phyloP scores from a whole-genome alignment of 164 flowering plant species.

The Litsea cubeba region DNA sequence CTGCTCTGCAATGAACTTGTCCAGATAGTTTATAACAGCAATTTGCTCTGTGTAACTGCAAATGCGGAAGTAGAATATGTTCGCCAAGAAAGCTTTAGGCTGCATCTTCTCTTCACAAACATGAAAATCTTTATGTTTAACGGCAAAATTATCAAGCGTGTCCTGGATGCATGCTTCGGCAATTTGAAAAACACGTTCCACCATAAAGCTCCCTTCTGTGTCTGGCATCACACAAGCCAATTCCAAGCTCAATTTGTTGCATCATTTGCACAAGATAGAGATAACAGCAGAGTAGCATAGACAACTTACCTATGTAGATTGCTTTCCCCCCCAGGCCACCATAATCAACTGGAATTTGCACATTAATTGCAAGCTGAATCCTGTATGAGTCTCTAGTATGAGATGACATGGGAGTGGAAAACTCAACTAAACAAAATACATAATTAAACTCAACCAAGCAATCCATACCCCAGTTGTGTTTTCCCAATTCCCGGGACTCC shows the following conservation, averaged over 20 bases:
- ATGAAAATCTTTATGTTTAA: conserved; percentile 30
- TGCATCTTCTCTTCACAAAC: conserved; percentile 31
- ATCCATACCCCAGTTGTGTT: conserved; percentile 86
- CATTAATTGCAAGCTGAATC: conserved; percentile 94
- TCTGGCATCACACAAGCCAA: conserved; percentile 37
- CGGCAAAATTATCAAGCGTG: conserved; percentile 30
- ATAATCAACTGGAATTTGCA: conserved; percentile 78
- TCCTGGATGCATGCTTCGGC: conserved; percentile 80
- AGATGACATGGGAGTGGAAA: conserved; percentile 2
- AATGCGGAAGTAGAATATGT: conserved; percentile 75
- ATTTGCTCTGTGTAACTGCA: conserved; percentile 94
- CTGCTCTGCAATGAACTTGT: conserved; percentile 75
- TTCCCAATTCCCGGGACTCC: conserved; percentile 98
- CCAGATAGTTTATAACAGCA: conserved; percentile 74
- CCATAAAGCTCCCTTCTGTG: conserved; percentile 98
- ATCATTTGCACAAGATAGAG: not conserved
- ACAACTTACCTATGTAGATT: conserved; percentile 66
- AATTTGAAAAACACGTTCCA: conserved; percentile 82
- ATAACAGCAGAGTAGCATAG: not conserved
- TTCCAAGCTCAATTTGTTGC: not conserved
- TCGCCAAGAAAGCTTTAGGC: conserved; percentile 57
- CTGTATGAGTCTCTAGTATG: conserved; percentile 39
- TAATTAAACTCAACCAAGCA: conserved; percentile 5
- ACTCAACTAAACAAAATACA: not conserved
- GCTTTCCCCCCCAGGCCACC: conserved; percentile 96